phyloP scores from a whole-genome alignment of 176 grass and related monocot genomes.

The Oryza longistaminata region DNA sequence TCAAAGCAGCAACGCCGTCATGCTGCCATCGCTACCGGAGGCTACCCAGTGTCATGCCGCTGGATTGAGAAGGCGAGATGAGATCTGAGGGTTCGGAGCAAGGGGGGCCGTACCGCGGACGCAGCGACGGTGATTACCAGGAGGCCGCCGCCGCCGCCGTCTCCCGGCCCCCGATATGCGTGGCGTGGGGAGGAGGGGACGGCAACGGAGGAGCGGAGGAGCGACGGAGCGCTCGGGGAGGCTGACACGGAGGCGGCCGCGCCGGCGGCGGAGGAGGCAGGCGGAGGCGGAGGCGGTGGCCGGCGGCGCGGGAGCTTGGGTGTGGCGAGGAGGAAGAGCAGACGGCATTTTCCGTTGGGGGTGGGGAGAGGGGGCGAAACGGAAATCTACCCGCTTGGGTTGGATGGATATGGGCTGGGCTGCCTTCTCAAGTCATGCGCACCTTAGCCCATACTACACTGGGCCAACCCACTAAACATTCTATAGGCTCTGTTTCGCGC shows the following conservation, averaged over 20 bases:
- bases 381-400: not conserved
- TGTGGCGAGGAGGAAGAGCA: not conserved
- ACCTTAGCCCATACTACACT: too few species aligned
- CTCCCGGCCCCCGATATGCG: not conserved
- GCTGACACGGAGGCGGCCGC: not conserved
- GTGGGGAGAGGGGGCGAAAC: too few species aligned
- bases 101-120: too few species aligned
- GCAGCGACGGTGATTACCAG: conserved; percentile 40
- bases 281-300: not conserved
- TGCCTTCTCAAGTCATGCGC: too few species aligned
- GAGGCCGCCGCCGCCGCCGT: conserved; percentile 27
- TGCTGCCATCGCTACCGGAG: not conserved
- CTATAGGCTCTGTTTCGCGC: too few species aligned
- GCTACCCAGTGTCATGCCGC: too few species aligned
- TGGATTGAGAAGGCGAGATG: too few species aligned
- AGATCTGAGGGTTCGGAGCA: too few species aligned
- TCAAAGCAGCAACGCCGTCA: not conserved
- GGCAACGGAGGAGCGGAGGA: conserved; percentile 22
- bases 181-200: conserved; percentile 4
- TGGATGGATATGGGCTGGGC: too few species aligned
- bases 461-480: too few species aligned
- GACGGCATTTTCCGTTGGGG: not conserved
- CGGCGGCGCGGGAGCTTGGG: not conserved
- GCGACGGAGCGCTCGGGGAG: conserved; percentile 5
- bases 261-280: not conserved